phyloP scores from a whole-genome alignment of 306 rosid genomes.

The Lotus japonicus region DNA sequence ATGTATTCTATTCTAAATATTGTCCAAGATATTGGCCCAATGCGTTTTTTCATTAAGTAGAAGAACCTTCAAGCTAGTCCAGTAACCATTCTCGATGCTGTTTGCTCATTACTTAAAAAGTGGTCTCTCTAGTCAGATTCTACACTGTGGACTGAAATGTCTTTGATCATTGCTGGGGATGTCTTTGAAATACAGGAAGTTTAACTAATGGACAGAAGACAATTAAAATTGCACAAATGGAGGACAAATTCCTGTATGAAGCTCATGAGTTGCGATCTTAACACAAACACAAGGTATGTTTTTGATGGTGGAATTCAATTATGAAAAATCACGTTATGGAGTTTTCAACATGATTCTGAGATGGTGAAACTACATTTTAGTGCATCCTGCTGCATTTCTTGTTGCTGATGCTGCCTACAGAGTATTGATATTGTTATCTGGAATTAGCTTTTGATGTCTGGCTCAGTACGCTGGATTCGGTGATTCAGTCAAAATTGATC shows the following conservation, averaged over 20 bases:
- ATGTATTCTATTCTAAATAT: conserved; percentile 6
- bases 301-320: conserved; percentile 18
- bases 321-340: conserved; percentile 16
- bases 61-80: conserved; percentile 13
- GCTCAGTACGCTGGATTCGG: background rate
- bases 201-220: conserved; percentile 12
- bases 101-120: conserved; percentile 4
- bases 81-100: background rate
- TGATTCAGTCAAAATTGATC: conserved; percentile 5
- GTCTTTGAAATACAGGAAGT: conserved; percentile 13
- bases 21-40: background rate
- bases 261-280: conserved; percentile 17
- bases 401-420: conserved; percentile 18
- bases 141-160: conserved; percentile 1
- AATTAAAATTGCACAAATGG: background rate
- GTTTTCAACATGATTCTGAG: conserved; percentile 13
- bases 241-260: conserved; percentile 6
- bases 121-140: conserved; percentile 15
- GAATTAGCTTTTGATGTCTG: conserved; percentile 17
- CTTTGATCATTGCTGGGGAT: background rate
- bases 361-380: conserved; percentile 12
- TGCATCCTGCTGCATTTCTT: background rate
- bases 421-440: background rate
- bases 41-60: background rate
- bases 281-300: conserved; percentile 7